Base-by-base conservation (phyloP, 1,139 yeast species). In the Yarrowia galli region DNA sequence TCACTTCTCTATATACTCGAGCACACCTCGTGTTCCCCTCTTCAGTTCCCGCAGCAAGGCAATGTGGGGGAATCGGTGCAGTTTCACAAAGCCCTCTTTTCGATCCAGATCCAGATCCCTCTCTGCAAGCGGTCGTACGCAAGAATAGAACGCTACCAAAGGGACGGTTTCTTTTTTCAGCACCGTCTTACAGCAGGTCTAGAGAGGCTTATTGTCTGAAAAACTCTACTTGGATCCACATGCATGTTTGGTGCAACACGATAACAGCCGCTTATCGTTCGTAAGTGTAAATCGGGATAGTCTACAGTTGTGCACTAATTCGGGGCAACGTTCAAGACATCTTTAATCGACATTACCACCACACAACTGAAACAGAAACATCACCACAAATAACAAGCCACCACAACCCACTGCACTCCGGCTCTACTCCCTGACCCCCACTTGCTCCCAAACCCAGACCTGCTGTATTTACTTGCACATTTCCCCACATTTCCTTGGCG, bases 381-480 rank as follows among this genome's bases (percentile, higher is more conserved):
- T 1, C 32, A 10, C 32, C 32, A 28, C 10, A 28, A 28, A 28
- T 10, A 28, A 25, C 32, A 8, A 28, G 32, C 10, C 6, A 3
- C 9, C 32, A 28, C 32, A 3, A 28, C 8, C 6, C 32, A 13
- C n/a, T 20, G 22, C 15, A 16, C n/a, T 4, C 48, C 25, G n/a
- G 7, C 48, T 2, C 51, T 6, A 7, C 32, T 28, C 32, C 32
- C 20, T 6, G 15, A 23, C 28, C 32, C 32, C 36, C 54, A 22
- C 43, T 53, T 53, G 60, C 60, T 53, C 45, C 60, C 60, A 53
- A 53, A 36, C 60, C 43, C 60, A 35, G 25, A 35, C 56, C 56
- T 49, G 56, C 40, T 22, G 60, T 53, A 53, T 53, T 36, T 36
- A 49, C 60, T 22, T 3, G 32, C 43, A 16, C 32, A 8, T 22